These are phyloP conservation scores for Wickerhamiella allomyrinae DNA, from an alignment of 805 yeast genomes.

Conservation along the genomic window DNA sequence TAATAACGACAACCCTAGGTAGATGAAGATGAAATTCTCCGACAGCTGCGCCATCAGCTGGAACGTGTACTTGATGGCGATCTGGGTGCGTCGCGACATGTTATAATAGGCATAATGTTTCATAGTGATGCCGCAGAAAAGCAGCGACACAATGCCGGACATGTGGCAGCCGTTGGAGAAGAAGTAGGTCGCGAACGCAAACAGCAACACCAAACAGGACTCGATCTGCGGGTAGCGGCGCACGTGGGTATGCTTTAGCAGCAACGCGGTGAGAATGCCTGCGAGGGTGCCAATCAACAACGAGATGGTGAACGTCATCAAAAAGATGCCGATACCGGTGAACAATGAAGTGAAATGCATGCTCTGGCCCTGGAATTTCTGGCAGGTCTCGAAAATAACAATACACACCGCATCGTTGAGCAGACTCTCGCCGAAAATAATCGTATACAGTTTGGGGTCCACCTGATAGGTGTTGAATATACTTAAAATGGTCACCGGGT, in stretches of 20 bases:
- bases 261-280: slow-evolving; percentile 78
- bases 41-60: slow-evolving; percentile 88
- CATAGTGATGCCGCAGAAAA: slow-evolving; percentile 92
- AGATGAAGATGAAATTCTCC: slow-evolving; percentile 92
- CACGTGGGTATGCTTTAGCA: slow-evolving; percentile 82
- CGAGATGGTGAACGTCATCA: slow-evolving; percentile 86
- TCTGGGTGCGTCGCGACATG: slow-evolving; percentile 94
- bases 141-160: slow-evolving; percentile 93
- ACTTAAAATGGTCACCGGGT: slow-evolving; percentile 92
- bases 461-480: slow-evolving; percentile 96
- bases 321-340: slow-evolving; percentile 85
- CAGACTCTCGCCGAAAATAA: slow-evolving; percentile 91
- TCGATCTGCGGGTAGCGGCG: slow-evolving; percentile 95
- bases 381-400: slow-evolving; percentile 98
- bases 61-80: slow-evolving; percentile 88
- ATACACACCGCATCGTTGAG: slow-evolving; percentile 95
- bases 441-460: slow-evolving; percentile 92
- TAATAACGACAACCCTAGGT: slow-evolving; percentile 82
- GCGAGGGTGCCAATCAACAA: slow-evolving; percentile 76
- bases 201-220: slow-evolving; percentile 75
- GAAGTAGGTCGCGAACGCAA: slow-evolving; percentile 93
- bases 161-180: slow-evolving; percentile 98
- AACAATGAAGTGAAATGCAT: slow-evolving; percentile 47
- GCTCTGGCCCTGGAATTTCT: slow-evolving; percentile 79
- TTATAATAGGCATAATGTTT: slow-evolving; percentile 95